Evolutionary conservation across 2,329 filamentous ascomycete genomes (phyloP).

Genomic region (Reticulascus tulasneorum): DNA sequence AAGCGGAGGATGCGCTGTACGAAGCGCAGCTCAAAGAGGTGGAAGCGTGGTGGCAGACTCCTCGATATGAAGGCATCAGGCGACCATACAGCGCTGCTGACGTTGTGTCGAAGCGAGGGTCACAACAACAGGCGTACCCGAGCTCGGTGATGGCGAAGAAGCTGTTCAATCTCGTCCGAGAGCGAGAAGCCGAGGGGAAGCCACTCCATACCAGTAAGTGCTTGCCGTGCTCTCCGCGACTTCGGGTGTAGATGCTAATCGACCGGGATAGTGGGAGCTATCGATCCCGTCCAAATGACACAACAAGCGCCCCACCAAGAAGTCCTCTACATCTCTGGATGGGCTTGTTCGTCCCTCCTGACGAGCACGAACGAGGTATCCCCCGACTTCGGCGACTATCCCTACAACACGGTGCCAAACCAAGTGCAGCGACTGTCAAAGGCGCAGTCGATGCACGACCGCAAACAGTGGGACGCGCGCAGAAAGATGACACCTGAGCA

Average conservation of each 20-base stretch:
- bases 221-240: not conserved
- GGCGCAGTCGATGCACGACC: conserved; percentile 93
- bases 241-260: conserved; percentile 10
- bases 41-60: conserved; percentile 83
- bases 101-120: conserved; percentile 88
- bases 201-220: conserved; percentile 85
- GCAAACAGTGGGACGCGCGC: conserved; percentile 86
- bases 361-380: conserved; percentile 97
- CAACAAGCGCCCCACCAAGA: conserved; percentile 96
- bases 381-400: conserved; percentile 96
- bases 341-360: conserved; percentile 92
- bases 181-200: conserved; percentile 72
- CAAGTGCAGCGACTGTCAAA: conserved; percentile 96
- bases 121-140: conserved; percentile 81
- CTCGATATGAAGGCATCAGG: conserved; percentile 84
- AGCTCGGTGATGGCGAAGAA: conserved; percentile 95
- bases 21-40: conserved; percentile 81
- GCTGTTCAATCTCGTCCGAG: conserved; percentile 82
- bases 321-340: conserved; percentile 92
- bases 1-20: conserved; percentile 80
- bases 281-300: conserved; percentile 99
- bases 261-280: conserved; percentile 72
- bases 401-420: conserved; percentile 98
- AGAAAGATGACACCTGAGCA: conserved; percentile 72
- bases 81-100: conserved; percentile 86